Conservation (phyloP, 768 basidiomycete species). For the Boletus sp. region DNA sequence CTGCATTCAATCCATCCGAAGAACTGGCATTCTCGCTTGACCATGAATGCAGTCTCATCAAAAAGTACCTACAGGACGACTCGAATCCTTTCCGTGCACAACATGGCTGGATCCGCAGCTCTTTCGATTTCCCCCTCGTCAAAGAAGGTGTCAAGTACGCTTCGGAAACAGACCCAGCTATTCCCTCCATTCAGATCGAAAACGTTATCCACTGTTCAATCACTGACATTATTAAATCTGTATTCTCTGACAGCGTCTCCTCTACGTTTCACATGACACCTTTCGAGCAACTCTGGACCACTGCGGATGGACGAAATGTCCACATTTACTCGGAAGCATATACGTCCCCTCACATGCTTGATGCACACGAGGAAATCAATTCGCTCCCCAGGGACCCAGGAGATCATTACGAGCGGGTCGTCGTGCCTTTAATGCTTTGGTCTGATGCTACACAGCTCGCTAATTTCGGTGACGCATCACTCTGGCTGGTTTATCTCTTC, state of each 20-base stretch:
- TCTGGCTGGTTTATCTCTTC: conserved; percentile 29
- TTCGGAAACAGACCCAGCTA: too few relatives aligned
- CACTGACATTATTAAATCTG: conserved; percentile 2
- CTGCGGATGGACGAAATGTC: not conserved
- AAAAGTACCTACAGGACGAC: not conserved
- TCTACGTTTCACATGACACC: not conserved
- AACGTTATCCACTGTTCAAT: not conserved
- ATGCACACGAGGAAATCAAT: not conserved
- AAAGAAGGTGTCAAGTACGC: too few relatives aligned
- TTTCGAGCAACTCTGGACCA: conserved; percentile 1
- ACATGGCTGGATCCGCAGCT: conserved; percentile 5
- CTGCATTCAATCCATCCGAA: conserved; percentile 16
- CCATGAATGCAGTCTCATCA: not conserved
- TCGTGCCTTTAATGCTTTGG: conserved; percentile 21
- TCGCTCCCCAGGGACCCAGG: not conserved
- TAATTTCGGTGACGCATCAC: conserved; percentile 26
- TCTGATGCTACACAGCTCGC: conserved; percentile 28
- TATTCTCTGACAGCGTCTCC: not conserved
- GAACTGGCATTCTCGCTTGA: not conserved
- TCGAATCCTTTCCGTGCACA: conserved; percentile 7
- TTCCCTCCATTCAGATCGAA: not conserved
- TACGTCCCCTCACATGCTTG: not conserved
- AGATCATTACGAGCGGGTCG: conserved; percentile 4
- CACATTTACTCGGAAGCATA: not conserved
- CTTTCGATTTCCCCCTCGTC: not conserved